Evolutionary conservation across 116 monocot genomes (phyloP).

Genomic region (Posidonia oceanica): DNA sequence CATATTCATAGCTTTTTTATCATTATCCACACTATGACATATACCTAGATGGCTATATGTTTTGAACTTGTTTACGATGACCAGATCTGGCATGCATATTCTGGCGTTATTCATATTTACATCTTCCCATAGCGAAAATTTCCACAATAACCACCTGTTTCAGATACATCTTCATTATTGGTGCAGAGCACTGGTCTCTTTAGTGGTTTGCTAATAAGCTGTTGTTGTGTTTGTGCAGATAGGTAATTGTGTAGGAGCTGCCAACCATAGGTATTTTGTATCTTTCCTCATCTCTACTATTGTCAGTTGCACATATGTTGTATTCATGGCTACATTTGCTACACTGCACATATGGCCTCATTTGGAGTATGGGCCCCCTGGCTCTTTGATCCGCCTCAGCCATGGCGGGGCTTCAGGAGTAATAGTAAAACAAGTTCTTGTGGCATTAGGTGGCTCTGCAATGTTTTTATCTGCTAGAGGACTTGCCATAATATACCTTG

Average conservation of each 20-base stretch:
- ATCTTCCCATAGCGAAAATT: no score
- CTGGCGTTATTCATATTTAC: no score
- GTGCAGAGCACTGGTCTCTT: not conserved
- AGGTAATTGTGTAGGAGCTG: slow-evolving; percentile 89
- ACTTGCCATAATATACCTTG: slow-evolving; percentile 59
- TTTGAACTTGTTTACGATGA: no score
- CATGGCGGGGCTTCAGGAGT: slow-evolving; percentile 7
- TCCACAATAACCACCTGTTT: no score
- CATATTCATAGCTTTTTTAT: no score
- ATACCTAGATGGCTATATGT: no score
- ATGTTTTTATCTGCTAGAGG: slow-evolving; percentile 55
- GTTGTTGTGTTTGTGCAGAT: slow-evolving; percentile 39
- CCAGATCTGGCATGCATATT: no score
- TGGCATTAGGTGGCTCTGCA: slow-evolving; percentile 34
- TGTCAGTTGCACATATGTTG: slow-evolving; percentile 54
- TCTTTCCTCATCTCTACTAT: slow-evolving; percentile 56
- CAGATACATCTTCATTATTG: not conserved
- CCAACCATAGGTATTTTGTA: slow-evolving; percentile 69
- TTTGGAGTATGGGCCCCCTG: slow-evolving; percentile 15
- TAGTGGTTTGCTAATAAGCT: not conserved
- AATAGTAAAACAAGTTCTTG: slow-evolving; percentile 20
- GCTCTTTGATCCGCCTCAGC: slow-evolving; percentile 1
- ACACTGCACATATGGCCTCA: slow-evolving; percentile 49
- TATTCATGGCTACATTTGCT: slow-evolving; percentile 38
- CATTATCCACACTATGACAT: no score